Evolutionary conservation across 805 yeast genomes (phyloP).

Genomic region (Yarrowia osloensis): DNA sequence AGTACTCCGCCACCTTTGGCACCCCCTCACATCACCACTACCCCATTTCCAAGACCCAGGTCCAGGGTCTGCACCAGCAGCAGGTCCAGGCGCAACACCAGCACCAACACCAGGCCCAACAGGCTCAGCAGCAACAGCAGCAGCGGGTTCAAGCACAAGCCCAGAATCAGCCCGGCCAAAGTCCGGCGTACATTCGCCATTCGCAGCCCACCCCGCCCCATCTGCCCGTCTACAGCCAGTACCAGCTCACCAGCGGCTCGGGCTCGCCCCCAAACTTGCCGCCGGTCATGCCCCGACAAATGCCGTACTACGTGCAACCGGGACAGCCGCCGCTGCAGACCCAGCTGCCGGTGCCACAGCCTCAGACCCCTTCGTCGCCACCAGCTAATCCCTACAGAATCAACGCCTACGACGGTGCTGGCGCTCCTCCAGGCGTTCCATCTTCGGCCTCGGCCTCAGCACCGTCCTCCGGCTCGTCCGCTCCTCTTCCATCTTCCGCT

Average conservation of each 20-base stretch:
- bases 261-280: constrained; percentile 10
- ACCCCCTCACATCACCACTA: constrained; percentile 8
- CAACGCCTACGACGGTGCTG: background rate
- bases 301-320: constrained; percentile 26
- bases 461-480: background rate
- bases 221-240: constrained; percentile 17
- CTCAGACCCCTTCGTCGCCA: background rate
- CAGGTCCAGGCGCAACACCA: constrained; percentile 1
- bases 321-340: constrained; percentile 3
- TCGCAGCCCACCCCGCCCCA: constrained; percentile 29
- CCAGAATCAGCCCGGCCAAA: background rate
- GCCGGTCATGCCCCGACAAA: constrained; percentile 25
- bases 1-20: constrained; percentile 47
- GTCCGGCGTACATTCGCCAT: background rate
- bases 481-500: background rate
- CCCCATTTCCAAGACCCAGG: constrained; percentile 27
- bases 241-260: constrained; percentile 14
- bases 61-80: background rate
- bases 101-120: background rate
- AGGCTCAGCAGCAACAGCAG: background rate
- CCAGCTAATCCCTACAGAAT: constrained; percentile 14
- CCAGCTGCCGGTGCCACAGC: background rate
- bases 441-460: background rate
- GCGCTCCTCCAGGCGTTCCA: background rate
- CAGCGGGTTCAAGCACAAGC: background rate